Evolutionary conservation across 495 filamentous ascomycete genomes (phyloP).

Genomic region (Penicillium cataractarum): DNA sequence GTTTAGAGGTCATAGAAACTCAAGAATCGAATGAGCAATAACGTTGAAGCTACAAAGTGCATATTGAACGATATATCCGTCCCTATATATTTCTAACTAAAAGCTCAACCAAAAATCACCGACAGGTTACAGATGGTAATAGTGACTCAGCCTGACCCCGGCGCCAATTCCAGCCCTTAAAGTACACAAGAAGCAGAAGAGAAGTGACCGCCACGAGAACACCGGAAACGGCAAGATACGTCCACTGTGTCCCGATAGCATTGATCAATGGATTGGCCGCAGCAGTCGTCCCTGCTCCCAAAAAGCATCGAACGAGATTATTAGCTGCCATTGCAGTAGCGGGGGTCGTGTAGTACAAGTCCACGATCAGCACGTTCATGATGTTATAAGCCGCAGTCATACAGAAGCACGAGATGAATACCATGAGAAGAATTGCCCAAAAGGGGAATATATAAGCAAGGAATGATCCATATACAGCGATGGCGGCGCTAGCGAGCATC

Average conservation of each 20-base stretch:
- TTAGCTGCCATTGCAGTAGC: conserved; percentile 69
- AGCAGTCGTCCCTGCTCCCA: conserved; percentile 65
- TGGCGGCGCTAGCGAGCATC: conserved; percentile 21
- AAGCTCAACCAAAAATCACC: not conserved
- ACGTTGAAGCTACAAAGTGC: too few relatives aligned
- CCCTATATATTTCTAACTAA: too few relatives aligned
- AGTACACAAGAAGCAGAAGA: conserved; percentile 27
- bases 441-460: conserved; percentile 37
- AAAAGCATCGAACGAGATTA: conserved; percentile 67
- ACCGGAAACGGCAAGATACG: conserved; percentile 25
- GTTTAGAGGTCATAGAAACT: not conserved
- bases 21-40: too few relatives aligned
- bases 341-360: conserved; percentile 61
- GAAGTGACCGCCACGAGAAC: conserved; percentile 17
- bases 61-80: too few relatives aligned
- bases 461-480: conserved; percentile 23
- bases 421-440: conserved; percentile 51
- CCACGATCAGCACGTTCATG: conserved; percentile 52
- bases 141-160: conserved; percentile 5
- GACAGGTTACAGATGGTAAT: not conserved
- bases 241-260: conserved; percentile 18
- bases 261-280: conserved; percentile 61
- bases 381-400: conserved; percentile 58
- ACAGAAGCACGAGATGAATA: conserved; percentile 56
- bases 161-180: conserved; percentile 18